A percentile compares a stretch with the other conserved stretches of the same genome.
Conservation (phyloP, 1,284 basidiomycete species). For the Polyporus tsugae region DNA sequence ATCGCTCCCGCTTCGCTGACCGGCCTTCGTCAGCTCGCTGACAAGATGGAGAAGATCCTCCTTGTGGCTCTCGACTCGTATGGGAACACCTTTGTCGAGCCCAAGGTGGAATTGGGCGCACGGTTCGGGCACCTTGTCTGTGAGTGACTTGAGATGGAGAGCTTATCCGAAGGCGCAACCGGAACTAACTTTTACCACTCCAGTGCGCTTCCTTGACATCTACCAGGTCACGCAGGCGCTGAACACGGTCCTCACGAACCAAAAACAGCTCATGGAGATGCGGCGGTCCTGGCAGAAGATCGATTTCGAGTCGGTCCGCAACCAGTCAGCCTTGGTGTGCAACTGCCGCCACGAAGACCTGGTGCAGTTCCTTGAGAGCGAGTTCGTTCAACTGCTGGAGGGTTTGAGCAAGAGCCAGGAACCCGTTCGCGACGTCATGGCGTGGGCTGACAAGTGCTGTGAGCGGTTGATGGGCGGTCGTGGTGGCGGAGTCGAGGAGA, state of each 20-base stretch:
- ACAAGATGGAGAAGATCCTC: conserved; percentile 91
- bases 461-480: conserved; percentile 81
- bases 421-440: conserved; percentile 87
- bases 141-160: conserved; percentile 51
- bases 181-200: conserved; percentile 11
- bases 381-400: conserved; percentile 83
- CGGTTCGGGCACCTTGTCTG: conserved; percentile 88
- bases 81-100: conserved; percentile 89
- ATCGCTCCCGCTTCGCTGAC: conserved; percentile 73
- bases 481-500: conserved; percentile 66
- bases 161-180: neutral
- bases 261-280: conserved; percentile 86
- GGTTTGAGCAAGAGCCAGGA: conserved; percentile 74
- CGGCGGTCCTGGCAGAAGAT: conserved; percentile 86
- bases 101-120: conserved; percentile 88
- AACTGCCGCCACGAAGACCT: conserved; percentile 91
- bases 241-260: conserved; percentile 84
- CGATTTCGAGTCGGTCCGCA: conserved; percentile 89
- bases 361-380: conserved; percentile 82
- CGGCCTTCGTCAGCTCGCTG: conserved; percentile 81
- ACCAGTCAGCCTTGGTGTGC: conserved; percentile 90
- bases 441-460: conserved; percentile 89
- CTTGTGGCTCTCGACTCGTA: conserved; percentile 82
- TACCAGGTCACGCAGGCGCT: conserved; percentile 90
- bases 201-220: conserved; percentile 89